phyloP scores from a whole-genome alignment of 345 rosid species.

The Salix dunnii region DNA sequence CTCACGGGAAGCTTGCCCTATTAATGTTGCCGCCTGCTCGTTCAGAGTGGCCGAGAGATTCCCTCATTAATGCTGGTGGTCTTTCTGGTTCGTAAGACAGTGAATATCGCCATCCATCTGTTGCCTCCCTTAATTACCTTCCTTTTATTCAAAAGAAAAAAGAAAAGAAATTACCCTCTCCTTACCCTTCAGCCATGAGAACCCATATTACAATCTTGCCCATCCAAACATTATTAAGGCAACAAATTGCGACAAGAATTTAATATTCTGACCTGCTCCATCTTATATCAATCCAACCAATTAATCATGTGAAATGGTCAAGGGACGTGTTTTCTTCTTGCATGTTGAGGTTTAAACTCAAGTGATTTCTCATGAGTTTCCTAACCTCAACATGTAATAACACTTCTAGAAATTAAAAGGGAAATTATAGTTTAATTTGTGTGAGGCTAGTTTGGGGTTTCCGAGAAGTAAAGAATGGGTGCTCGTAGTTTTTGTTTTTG shows the following conservation, averaged over 20 bases:
- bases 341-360: too few relatives aligned
- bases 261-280: too few relatives aligned
- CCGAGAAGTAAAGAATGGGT: background rate
- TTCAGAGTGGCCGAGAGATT: slow-evolving; percentile 36
- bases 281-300: too few relatives aligned
- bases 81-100: slow-evolving; percentile 12
- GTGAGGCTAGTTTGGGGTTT: background rate
- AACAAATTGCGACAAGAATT: too few relatives aligned
- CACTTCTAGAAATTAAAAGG: too few relatives aligned
- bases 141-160: background rate
- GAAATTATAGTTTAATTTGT: too few relatives aligned
- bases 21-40: slow-evolving; percentile 27
- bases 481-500: background rate
- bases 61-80: slow-evolving; percentile 33
- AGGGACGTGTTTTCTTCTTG: too few relatives aligned
- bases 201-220: slow-evolving; percentile 5
- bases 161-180: too few relatives aligned
- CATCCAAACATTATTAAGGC: background rate
- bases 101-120: slow-evolving; percentile 14
- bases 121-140: background rate
- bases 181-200: background rate
- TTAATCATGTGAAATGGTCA: too few relatives aligned
- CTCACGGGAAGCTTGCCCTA: slow-evolving; percentile 10
- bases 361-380: too few relatives aligned
- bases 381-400: too few relatives aligned